These are phyloP conservation scores for Phytopythium montanum DNA, from an alignment of 352 stramenopile genomes.

Conservation along the genomic window DNA sequence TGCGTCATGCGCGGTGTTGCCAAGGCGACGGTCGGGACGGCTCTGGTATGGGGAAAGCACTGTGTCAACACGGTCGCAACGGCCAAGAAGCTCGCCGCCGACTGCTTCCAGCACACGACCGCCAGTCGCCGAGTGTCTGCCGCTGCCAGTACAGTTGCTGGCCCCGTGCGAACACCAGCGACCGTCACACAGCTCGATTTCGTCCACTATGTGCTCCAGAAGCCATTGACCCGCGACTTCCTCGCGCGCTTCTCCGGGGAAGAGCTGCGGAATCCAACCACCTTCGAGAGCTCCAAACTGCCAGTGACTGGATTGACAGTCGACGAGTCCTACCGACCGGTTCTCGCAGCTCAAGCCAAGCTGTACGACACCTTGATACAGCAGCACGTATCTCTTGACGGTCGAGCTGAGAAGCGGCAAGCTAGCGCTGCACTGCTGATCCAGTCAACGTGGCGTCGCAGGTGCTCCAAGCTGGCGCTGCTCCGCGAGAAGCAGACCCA, in stretches of 20 bases:
- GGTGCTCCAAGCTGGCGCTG: constrained; percentile 31
- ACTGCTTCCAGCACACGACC: constrained; percentile 12
- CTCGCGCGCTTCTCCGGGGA: constrained; percentile 53
- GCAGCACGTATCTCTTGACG: constrained; percentile 52
- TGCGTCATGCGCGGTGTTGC: constrained; percentile 51
- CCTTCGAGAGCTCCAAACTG: constrained; percentile 19
- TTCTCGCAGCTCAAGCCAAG: constrained; percentile 21
- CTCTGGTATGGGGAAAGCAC: constrained; percentile 33
- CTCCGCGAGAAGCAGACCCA: constrained; percentile 21
- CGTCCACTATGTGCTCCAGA: constrained; percentile 26
- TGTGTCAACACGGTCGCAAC: constrained; percentile 13
- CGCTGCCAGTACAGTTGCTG: not conserved
- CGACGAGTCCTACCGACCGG: constrained; percentile 8
- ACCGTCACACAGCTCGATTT: constrained; percentile 27
- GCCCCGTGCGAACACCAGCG: not conserved
- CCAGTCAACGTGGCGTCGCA: constrained; percentile 61
- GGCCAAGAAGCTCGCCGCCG: constrained; percentile 17
- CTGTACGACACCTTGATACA: constrained; percentile 44
- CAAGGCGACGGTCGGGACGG: constrained; percentile 46
- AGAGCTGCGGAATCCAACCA: constrained; percentile 63
- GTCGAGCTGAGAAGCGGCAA: constrained; percentile 23
- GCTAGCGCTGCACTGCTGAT: constrained; percentile 46
- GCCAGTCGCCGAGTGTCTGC: not conserved
- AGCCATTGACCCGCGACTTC: constrained; percentile 36
- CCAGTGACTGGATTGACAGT: constrained; percentile 8